These are phyloP conservation scores for Starmerella vaccinii DNA, from an alignment of 805 yeast genomes.

Conservation along the genomic window DNA sequence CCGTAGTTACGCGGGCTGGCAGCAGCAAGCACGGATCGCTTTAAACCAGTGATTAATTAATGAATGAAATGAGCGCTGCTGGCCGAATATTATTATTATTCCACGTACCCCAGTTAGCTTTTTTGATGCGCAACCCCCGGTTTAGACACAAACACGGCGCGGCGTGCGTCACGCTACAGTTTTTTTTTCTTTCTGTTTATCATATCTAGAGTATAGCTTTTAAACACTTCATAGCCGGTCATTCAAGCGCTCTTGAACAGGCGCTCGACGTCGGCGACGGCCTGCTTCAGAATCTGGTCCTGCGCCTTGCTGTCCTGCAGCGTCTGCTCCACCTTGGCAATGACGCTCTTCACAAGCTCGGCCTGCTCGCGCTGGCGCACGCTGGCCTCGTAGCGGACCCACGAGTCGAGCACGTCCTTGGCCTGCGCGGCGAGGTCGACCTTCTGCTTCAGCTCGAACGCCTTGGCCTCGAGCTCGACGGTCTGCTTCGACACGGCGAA, in stretches of 20 bases:
- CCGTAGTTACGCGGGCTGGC: neutral
- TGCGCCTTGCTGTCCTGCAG: constrained; percentile 83
- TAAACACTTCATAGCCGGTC: neutral
- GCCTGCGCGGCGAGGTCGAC: constrained; percentile 84
- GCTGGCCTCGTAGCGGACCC: constrained; percentile 97
- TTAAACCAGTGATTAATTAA: too few relatives aligned
- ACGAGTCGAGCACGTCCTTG: constrained; percentile 88
- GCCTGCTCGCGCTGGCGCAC: constrained; percentile 93
- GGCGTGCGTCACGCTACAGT: neutral
- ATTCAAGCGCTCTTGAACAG: constrained; percentile 38
- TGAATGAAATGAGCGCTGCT: neutral
- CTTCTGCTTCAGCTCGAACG: constrained; percentile 85
- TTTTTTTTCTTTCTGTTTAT: neutral
- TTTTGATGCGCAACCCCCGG: too few relatives aligned
- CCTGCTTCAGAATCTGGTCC: constrained; percentile 80
- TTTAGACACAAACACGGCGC: too few relatives aligned
- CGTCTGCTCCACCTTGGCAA: constrained; percentile 79
- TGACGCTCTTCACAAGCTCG: constrained; percentile 77
- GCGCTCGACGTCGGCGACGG: constrained; percentile 85
- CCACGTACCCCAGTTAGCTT: too few relatives aligned
- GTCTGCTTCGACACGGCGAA: constrained; percentile 95
- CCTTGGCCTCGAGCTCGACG: constrained; percentile 86
- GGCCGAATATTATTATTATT: too few relatives aligned
- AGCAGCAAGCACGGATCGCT: too few relatives aligned
- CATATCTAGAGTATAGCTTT: neutral